These are phyloP conservation scores for Jacaranda copaia DNA, from an alignment of 257 asterid species.

Conservation along the genomic window DNA sequence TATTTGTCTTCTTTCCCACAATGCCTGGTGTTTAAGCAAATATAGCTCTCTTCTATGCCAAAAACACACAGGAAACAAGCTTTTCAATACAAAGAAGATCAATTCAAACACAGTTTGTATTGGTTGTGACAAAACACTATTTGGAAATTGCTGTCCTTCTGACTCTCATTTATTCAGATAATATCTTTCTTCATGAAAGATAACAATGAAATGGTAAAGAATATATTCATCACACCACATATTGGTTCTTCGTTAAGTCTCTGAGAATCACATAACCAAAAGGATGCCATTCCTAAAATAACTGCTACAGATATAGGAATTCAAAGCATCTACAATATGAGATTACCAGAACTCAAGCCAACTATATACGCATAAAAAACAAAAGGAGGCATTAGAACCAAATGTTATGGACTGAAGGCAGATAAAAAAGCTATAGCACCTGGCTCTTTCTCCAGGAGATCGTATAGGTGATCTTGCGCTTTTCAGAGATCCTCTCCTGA, in stretches of 20 bases:
- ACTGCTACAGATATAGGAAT: slow-evolving; percentile 15
- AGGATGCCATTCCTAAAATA: slow-evolving; percentile 9
- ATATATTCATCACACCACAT: not conserved
- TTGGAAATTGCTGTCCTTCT: not conserved
- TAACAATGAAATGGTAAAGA: slow-evolving; percentile 5
- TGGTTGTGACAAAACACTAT: not conserved
- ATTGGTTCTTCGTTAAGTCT: not conserved
- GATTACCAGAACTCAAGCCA: slow-evolving; percentile 25
- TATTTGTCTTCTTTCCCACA: not conserved
- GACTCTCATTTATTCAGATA: slow-evolving; percentile 15
- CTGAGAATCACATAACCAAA: slow-evolving; percentile 26
- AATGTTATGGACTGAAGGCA: slow-evolving; percentile 19
- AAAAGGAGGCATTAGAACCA: not conserved
- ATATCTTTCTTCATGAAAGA: slow-evolving; percentile 7
- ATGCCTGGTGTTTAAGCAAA: not conserved
- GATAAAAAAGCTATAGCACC: slow-evolving; percentile 53
- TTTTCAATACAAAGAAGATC: not conserved
- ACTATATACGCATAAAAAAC: not conserved
- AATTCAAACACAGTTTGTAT: not conserved
- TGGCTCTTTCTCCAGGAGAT: slow-evolving; percentile 67
- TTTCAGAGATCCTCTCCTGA: slow-evolving; percentile 53
- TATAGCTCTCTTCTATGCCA: slow-evolving; percentile 5
- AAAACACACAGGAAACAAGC: not conserved
- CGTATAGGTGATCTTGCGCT: slow-evolving; percentile 56
- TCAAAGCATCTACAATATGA: slow-evolving; percentile 13